Base-by-base conservation (phyloP, 441 rosid species). In the Aleurites moluccanus region DNA sequence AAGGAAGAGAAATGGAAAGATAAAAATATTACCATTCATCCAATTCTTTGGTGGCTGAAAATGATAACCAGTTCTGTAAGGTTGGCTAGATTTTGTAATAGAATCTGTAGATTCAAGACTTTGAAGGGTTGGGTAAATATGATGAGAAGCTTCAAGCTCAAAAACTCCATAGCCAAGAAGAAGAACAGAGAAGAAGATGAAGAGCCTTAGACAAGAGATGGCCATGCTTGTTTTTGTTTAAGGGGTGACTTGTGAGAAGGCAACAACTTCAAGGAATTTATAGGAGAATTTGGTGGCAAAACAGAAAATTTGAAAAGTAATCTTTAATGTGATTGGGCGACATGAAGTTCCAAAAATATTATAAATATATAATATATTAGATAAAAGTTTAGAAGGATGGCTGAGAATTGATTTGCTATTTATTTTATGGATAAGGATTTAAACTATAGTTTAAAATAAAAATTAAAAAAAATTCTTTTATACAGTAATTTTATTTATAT, bases 21-120 rank as follows among this genome's bases (percentile, higher is more conserved):
- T 9, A 45, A 13, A 55, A 53, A 30, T 79, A 50, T 52, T 52
- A 92, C 97, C 98, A 79, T 94, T 94, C 82, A 94, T 94, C 98
- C 94, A 94, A 57, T 94, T 94, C 78, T 83, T 87, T 8, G 88
- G 89, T 23, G 96, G 94, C 67, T 94, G 98, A 60, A 94, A 94
- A 81, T 94, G 97, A 52, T 78, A 94, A 52, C 80, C 88, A 67
- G 97, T 90, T 73, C 96, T 85, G 73, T 92, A 91, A 21, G 91
- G 91, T 75, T 89, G 93, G 9, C 9, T 38, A 55, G 56, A 74
- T 23, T 6, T 8, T 30, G 74, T 1, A 11, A 78, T 4, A 28
- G 82, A 30, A 27, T 15, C 42, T 28, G 78, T 25, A 42, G 80
- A 52, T 71, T 74, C 52, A 60, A 60, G 73, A 70, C 71, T 80